These are phyloP conservation scores for Ganoderma boninense DNA, from an alignment of 1,284 basidiomycete species.

Conservation along the genomic window DNA sequence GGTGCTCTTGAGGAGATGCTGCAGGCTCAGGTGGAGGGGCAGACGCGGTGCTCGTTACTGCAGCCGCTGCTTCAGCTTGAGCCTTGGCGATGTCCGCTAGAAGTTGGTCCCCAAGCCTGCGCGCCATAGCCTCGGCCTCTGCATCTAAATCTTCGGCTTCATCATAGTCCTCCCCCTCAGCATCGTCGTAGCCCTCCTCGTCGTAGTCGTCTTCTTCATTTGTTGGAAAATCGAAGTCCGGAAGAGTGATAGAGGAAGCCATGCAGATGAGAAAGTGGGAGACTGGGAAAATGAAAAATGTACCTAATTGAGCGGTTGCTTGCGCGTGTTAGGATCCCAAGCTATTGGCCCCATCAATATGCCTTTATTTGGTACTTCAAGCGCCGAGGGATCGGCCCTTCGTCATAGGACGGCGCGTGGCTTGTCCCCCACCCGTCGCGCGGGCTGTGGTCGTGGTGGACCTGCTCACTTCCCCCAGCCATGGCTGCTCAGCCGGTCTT, in stretches of 20 bases:
- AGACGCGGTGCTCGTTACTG: constrained; percentile 39
- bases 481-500: constrained; percentile 14
- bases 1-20: constrained; percentile 12
- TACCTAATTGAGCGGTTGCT: constrained; percentile 10
- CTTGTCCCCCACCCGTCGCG: neutral
- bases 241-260: constrained; percentile 28
- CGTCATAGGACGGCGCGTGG: neutral
- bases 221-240: constrained; percentile 24
- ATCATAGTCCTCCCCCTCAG: constrained; percentile 53
- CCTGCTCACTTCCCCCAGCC: neutral
- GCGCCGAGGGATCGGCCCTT: neutral
- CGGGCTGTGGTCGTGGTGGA: neutral
- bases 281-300: neutral
- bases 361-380: neutral
- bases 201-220: constrained; percentile 29
- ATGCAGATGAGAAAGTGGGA: neutral
- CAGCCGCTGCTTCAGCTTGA: constrained; percentile 52
- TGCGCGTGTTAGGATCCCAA: constrained; percentile 20
- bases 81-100: constrained; percentile 76
- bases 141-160: constrained; percentile 73
- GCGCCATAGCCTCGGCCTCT: constrained; percentile 75
- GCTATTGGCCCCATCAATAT: constrained; percentile 24
- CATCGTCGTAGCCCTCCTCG: constrained; percentile 48
- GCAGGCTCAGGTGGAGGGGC: constrained; percentile 21
- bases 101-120: constrained; percentile 71